These are phyloP conservation scores for Hyparrhenia diplandra DNA, from an alignment of 176 grass and related monocot genomes.

Conservation along the genomic window DNA sequence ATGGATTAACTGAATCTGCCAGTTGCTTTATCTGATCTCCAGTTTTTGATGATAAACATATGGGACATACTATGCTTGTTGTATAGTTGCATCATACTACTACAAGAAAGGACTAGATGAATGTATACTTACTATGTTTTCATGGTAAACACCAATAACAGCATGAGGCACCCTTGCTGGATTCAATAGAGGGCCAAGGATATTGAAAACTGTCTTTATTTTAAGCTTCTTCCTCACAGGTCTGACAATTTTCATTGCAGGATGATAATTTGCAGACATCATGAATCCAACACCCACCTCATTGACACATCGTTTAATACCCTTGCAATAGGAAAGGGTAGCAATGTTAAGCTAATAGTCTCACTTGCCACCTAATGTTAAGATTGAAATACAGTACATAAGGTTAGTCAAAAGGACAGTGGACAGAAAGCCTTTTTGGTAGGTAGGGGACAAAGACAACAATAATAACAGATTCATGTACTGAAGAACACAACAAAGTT, in stretches of 20 bases:
- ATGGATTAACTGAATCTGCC: not conserved
- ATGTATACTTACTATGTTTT: constrained; percentile 75
- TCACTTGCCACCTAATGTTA: not conserved
- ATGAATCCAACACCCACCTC: constrained; percentile 89
- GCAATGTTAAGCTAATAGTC: not conserved
- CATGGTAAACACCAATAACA: constrained; percentile 96
- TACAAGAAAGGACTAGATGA: not conserved
- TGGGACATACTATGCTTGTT: not conserved
- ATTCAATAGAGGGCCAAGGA: constrained; percentile 93
- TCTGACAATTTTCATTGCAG: constrained; percentile 94
- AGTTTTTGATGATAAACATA: not conserved
- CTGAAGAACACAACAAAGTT: not conserved
- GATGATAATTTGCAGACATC: constrained; percentile 98
- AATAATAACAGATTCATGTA: not conserved
- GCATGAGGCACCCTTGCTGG: constrained; percentile 83
- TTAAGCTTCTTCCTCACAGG: constrained; percentile 88
- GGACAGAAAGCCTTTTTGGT: not conserved
- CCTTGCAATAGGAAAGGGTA: constrained; percentile 46
- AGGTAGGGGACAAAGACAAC: not conserved
- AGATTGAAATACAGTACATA: constrained; percentile 12
- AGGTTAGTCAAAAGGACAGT: not conserved
- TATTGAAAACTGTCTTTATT: constrained; percentile 98
- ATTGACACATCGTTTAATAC: constrained; percentile 64
- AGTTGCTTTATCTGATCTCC: not conserved
- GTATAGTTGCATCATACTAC: not conserved